Evolutionary conservation across 306 rosid genomes (phyloP).

Genomic region (Oxytropis ochrocephala): DNA sequence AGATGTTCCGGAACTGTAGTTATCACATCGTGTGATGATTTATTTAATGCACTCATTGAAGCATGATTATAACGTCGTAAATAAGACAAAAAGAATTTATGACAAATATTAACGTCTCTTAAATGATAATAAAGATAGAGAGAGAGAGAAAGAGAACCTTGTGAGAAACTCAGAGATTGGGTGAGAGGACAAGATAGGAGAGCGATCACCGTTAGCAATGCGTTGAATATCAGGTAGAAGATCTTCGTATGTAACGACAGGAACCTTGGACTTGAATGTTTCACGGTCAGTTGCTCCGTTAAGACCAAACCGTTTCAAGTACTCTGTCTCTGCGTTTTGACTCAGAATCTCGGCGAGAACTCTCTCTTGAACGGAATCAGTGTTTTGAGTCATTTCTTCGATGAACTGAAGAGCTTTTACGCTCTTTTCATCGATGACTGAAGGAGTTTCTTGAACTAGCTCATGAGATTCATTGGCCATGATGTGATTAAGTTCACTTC

Average conservation of each 20-base stretch:
- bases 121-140: not conserved
- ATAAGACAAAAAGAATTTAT: not conserved
- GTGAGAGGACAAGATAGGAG: slow-evolving; percentile 56
- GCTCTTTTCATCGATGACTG: slow-evolving; percentile 37
- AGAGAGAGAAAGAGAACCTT: slow-evolving; percentile 31
- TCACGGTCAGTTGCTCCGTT: slow-evolving; percentile 63
- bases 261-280: slow-evolving; percentile 63
- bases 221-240: slow-evolving; percentile 73
- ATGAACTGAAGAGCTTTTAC: slow-evolving; percentile 55
- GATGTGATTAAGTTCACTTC: not conserved
- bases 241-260: slow-evolving; percentile 72
- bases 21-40: not conserved
- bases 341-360: slow-evolving; percentile 52
- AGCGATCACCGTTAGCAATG: slow-evolving; percentile 79
- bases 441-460: slow-evolving; percentile 21
- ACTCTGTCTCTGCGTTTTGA: slow-evolving; percentile 64
- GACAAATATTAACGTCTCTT: not conserved
- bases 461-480: slow-evolving; percentile 49
- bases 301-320: slow-evolving; percentile 48
- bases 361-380: slow-evolving; percentile 42
- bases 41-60: not conserved
- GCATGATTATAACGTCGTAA: not conserved
- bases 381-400: slow-evolving; percentile 55
- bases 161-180: slow-evolving; percentile 93
- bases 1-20: slow-evolving; percentile 85